A percentile compares a stretch with the other conserved stretches of the same genome.
These are phyloP conservation scores for Apiospora pterosperma DNA, from an alignment of 2,329 filamentous ascomycete species.

Conservation along the genomic window DNA sequence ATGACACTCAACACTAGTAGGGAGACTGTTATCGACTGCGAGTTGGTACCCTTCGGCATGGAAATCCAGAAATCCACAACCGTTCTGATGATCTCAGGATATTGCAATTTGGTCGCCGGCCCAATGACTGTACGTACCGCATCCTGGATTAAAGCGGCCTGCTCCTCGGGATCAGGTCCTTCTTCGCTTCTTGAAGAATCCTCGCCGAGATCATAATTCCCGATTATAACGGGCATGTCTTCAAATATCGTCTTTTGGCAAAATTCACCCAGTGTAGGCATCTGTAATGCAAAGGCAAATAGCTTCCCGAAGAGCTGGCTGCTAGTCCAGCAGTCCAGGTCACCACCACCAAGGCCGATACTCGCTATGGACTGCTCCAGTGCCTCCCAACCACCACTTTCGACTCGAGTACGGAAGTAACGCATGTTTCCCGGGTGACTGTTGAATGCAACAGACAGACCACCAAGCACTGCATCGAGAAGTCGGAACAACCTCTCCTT, in stretches of 20 bases:
- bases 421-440: conserved; percentile 82
- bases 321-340: conserved; percentile 65
- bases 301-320: conserved; percentile 79
- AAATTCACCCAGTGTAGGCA: conserved; percentile 68
- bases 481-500: conserved; percentile 65
- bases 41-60: conserved; percentile 48
- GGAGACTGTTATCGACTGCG: conserved; percentile 40
- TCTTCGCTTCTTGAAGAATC: conserved; percentile 12
- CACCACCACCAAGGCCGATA: conserved; percentile 61
- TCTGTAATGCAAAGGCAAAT: conserved; percentile 75
- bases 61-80: conserved; percentile 63
- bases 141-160: conserved; percentile 26
- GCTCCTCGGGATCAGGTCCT: conserved; percentile 17
- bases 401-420: conserved; percentile 76
- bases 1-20: conserved; percentile 65
- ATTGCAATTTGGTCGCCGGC: conserved; percentile 50
- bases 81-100: conserved; percentile 60
- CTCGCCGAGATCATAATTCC: conserved; percentile 14
- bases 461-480: conserved; percentile 67
- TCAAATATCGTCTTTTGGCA: conserved; percentile 48
- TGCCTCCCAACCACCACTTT: conserved; percentile 74
- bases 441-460: conserved; percentile 72
- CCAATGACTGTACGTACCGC: conserved; percentile 47
- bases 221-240: conserved; percentile 18
- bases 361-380: conserved; percentile 70